A percentile compares a stretch with the other conserved stretches of the same genome.
phyloP scores from a whole-genome alignment of 768 basidiomycete species.

The Phanerodontia chrysosporium region DNA sequence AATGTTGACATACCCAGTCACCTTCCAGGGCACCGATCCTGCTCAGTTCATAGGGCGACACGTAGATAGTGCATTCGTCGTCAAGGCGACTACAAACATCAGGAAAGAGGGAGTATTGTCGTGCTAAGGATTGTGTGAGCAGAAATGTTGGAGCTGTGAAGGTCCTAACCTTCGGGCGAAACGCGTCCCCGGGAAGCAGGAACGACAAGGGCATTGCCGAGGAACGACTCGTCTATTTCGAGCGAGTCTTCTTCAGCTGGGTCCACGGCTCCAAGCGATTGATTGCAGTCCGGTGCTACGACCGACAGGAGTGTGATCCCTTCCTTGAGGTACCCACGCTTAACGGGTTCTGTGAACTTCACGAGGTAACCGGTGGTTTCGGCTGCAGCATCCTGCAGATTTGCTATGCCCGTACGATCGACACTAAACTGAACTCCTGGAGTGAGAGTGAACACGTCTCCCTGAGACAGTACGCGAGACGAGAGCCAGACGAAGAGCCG shows the following conservation, averaged over 20 bases:
- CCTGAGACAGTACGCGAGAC: neutral
- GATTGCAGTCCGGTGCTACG: neutral
- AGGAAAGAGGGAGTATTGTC: neutral
- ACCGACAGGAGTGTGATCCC: neutral
- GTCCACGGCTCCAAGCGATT: neutral
- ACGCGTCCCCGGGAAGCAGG: neutral
- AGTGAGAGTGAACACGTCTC: neutral
- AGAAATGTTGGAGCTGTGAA: slow-evolving; percentile 20
- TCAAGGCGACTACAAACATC: slow-evolving; percentile 31
- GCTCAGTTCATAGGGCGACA: slow-evolving; percentile 60
- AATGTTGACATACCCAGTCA: slow-evolving; percentile 74
- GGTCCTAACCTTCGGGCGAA: slow-evolving; percentile 3
- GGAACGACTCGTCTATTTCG: slow-evolving; percentile 11
- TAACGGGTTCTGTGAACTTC: neutral
- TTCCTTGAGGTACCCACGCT: neutral
- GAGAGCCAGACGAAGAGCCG: neutral
- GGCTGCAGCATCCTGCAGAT: neutral
- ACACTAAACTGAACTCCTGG: neutral
- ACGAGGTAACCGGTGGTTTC: slow-evolving; percentile 2
- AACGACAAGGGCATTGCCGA: neutral
- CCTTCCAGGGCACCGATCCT: slow-evolving; percentile 64
- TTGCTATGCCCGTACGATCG: too few relatives aligned
- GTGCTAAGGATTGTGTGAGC: too few relatives aligned
- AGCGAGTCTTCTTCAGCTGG: neutral
- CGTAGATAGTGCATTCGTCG: slow-evolving; percentile 56